phyloP scores from a whole-genome alignment of 78 protist genomes.

The Dictyostelium firmibasis region DNA sequence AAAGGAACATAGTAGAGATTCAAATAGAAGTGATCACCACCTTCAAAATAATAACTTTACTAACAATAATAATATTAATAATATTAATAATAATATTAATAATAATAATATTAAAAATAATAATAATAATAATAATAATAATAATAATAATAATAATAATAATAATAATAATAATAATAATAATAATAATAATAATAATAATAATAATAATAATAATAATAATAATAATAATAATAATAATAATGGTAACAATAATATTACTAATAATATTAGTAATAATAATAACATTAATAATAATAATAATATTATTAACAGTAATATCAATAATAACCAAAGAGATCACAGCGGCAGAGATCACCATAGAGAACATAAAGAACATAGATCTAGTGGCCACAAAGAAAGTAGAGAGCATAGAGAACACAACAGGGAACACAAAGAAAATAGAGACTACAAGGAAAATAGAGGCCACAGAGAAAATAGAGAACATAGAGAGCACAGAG shows the following conservation, averaged over 20 bases:
- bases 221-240: not conserved
- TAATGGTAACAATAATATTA: not conserved
- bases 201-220: not conserved
- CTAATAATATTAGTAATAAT: not conserved
- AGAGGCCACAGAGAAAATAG: not conserved
- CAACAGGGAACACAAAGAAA: not conserved
- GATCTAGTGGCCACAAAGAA: not conserved
- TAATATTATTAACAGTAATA: not conserved
- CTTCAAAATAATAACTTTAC: not conserved
- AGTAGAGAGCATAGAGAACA: not conserved
- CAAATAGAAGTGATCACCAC: not conserved
- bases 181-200: not conserved
- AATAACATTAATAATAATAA: not conserved
- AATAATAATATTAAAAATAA: not conserved
- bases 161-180: not conserved
- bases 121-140: not conserved
- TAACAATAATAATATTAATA: not conserved
- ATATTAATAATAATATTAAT: not conserved
- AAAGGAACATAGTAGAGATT: not conserved
- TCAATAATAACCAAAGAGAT: not conserved
- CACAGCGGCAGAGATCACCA: not conserved
- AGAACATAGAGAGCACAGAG: not conserved
- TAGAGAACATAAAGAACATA: not conserved
- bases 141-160: not conserved
- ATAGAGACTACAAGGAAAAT: not conserved